phyloP scores from a whole-genome alignment of 148 eudicot species.

The Chenopodium formosanum region DNA sequence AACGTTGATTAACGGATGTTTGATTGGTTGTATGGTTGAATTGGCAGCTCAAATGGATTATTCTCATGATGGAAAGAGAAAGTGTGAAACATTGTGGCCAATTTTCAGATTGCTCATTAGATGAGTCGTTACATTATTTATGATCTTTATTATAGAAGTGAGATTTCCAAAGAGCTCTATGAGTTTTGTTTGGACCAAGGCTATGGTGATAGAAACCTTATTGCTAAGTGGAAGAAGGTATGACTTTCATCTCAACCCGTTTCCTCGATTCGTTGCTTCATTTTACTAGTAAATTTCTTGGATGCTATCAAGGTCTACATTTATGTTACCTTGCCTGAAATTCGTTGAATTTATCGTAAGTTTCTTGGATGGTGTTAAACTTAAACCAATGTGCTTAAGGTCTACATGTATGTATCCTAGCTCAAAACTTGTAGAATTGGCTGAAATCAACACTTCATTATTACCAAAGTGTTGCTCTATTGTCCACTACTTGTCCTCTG shows the following conservation, averaged over 20 bases:
- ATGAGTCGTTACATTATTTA: constrained; percentile 38
- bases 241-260: too few species aligned
- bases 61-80: constrained; percentile 41
- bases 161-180: constrained; percentile 41
- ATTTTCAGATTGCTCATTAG: constrained; percentile 46
- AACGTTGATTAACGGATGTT: too few species aligned
- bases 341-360: background rate
- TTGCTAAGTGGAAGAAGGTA: too few species aligned
- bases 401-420: too few species aligned
- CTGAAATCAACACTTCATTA: too few species aligned
- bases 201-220: constrained; percentile 43
- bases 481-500: too few species aligned
- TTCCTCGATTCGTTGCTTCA: too few species aligned
- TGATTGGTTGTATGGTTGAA: background rate
- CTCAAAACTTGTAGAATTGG: too few species aligned
- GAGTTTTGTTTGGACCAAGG: constrained; percentile 50
- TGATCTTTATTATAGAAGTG: constrained; percentile 38
- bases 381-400: too few species aligned
- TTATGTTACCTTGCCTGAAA: background rate
- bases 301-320: background rate
- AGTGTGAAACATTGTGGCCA: constrained; percentile 48
- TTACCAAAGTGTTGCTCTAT: too few species aligned
- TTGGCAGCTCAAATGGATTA: constrained; percentile 41
- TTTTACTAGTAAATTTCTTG: background rate
- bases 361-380: too few species aligned